Percentiles rank a stretch among this genome's conserved stretches.
Evolutionary conservation across 2,329 filamentous ascomycete species (phyloP).

Genomic region (Aspergillus puulaauensis): DNA sequence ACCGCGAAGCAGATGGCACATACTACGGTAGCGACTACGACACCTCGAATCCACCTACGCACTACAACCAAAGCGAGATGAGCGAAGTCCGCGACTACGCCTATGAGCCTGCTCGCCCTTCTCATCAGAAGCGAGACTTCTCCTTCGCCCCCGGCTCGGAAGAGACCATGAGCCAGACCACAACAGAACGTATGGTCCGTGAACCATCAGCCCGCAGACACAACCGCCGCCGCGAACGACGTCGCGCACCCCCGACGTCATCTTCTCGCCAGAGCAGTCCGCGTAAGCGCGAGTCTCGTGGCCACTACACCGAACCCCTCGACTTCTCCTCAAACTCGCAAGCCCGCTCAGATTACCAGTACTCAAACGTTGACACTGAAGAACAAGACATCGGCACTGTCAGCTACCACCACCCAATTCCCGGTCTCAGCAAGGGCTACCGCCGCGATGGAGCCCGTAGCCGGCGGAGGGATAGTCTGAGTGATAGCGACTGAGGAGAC

Average conservation of each 20-base stretch:
- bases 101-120: constrained; percentile 25
- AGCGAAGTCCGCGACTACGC: constrained; percentile 48
- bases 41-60: constrained; percentile 60
- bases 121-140: constrained; percentile 39
- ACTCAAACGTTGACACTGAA: constrained; percentile 43
- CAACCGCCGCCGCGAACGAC: constrained; percentile 32
- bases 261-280: constrained; percentile 37
- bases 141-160: constrained; percentile 53
- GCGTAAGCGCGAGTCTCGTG: constrained; percentile 36
- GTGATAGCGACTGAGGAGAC: constrained; percentile 51
- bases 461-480: constrained; percentile 52
- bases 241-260: constrained; percentile 24
- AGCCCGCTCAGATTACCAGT: constrained; percentile 40
- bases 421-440: constrained; percentile 50
- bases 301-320: constrained; percentile 45
- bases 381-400: constrained; percentile 51
- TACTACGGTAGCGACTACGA: constrained; percentile 77
- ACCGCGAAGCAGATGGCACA: constrained; percentile 75
- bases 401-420: constrained; percentile 58
- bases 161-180: constrained; percentile 37
- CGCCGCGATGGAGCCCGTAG: constrained; percentile 39
- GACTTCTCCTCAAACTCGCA: constrained; percentile 43
- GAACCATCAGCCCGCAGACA: constrained; percentile 31
- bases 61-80: constrained; percentile 48
- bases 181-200: constrained; percentile 32